Base-by-base conservation (phyloP, 257 asterid species). In the Mentha longifolia region DNA sequence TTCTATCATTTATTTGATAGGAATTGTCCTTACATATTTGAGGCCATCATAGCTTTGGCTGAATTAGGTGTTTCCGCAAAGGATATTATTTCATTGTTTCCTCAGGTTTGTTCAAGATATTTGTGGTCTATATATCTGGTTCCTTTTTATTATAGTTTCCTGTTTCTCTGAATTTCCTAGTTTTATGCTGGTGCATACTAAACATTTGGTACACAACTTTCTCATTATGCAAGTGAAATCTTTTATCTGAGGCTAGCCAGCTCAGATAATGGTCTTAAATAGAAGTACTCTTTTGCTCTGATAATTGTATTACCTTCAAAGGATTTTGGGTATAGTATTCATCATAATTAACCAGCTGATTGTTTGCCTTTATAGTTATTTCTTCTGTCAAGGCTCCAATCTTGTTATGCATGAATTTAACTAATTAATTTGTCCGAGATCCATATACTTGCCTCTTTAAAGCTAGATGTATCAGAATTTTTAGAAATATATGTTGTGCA, bases 11-110 rank as follows among this genome's bases (percentile, higher is more conserved):
- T 58, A 72, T 64, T 72, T 69, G 70, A 74, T 88, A 95, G 99
- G 88, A 91, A 79, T 67, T 91, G 89, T 77, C 95, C 98, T 30
- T 92, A 77, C 78, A 81, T 88, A 73, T 83, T 95, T 31, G 99
- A 95, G 85, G 99, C 96, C 50, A 83, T 92, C 74, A 81, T 83
- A 66, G 96, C 95, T 45, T 85, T 95, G 87, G 98, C 99, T 56
- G 99, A 95, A 78, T 70, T 92, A 83, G 96, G 99, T 28, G 92
- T 88, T 55, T 60, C 84, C 1, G 87, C 98, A 41, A 95, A 88
- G 83, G 99, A 95, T 74, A 89, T 95, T 50, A 72, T 83, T 52
- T 83, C 89, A 16, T 70, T 88, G 86, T 85, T 92, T 79, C 92
- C 99, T 74, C 98, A 84, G 98, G 97, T 91, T 65, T 76, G 85